A percentile compares a stretch with the other conserved stretches of the same genome.
These are phyloP conservation scores for Petunia hybrid DNA, from an alignment of 305 asterid species.

Conservation along the genomic window DNA sequence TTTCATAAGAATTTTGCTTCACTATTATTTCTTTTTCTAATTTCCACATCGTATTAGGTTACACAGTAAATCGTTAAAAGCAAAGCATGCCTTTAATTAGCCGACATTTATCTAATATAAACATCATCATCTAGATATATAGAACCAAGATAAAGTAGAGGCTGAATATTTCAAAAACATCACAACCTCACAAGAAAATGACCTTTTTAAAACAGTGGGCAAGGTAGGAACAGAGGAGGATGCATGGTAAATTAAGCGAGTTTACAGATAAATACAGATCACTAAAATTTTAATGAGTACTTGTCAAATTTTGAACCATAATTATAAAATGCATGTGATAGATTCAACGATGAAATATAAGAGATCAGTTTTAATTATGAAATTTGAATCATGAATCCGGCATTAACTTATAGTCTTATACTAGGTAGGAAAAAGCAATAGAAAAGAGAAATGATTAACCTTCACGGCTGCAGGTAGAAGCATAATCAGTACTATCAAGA, in stretches of 20 bases:
- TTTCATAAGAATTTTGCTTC: no score
- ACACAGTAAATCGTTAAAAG: no score
- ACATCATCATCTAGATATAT: background rate
- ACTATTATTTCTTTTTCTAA: no score
- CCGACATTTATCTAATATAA: background rate
- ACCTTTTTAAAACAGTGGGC: background rate
- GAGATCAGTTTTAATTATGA: no score
- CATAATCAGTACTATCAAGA: conserved; percentile 25
- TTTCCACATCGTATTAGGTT: no score
- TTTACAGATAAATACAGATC: background rate
- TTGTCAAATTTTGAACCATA: no score
- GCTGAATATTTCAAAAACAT: conserved; percentile 15
- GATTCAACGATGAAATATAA: no score
- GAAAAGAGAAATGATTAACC: conserved; percentile 45
- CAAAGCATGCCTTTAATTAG: background rate
- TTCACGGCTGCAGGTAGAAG: conserved; percentile 69
- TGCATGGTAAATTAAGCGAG: background rate
- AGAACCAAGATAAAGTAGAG: conserved; percentile 7
- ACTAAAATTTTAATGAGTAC: no score
- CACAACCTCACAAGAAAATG: conserved; percentile 21
- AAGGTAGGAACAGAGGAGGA: background rate
- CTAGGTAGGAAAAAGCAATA: background rate
- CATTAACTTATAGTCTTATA: background rate
- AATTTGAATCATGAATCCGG: background rate
- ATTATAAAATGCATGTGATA: no score